A percentile compares a stretch with the other conserved stretches of the same genome.
Conservation (phyloP, 2,329 filamentous ascomycete genomes). For the Fusarium sp. region DNA sequence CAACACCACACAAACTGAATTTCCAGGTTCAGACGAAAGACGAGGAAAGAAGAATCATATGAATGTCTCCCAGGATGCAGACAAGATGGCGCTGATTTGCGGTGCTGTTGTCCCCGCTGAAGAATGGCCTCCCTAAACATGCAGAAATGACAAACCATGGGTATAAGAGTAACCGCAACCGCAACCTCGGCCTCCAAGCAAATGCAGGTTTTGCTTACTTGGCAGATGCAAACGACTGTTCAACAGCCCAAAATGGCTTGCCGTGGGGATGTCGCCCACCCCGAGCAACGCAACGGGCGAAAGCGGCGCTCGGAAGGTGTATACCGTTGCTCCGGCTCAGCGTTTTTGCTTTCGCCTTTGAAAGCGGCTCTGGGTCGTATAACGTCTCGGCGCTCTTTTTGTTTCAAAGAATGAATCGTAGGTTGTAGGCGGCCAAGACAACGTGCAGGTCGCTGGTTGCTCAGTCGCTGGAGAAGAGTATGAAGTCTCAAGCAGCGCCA, state of each 20-base stretch:
- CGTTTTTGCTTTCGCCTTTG: constrained; percentile 14
- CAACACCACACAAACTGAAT: not conserved
- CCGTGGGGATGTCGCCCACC: not conserved
- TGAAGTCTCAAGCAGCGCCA: constrained; percentile 5
- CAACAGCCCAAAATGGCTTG: constrained; percentile 21
- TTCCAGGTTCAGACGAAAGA: not conserved
- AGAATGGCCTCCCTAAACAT: not conserved
- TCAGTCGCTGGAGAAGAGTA: not conserved
- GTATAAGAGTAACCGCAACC: constrained; percentile 17
- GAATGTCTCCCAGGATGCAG: constrained; percentile 4
- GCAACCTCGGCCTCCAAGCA: constrained; percentile 3
- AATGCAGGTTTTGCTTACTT: constrained; percentile 2
- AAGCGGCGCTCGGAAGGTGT: constrained; percentile 13
- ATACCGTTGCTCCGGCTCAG: not conserved
- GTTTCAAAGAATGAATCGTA: not conserved
- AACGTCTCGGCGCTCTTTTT: not conserved
- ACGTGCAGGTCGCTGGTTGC: not conserved
- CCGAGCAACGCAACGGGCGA: not conserved
- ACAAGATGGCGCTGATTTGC: constrained; percentile 4
- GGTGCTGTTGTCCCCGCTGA: constrained; percentile 29
- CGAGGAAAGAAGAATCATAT: not conserved
- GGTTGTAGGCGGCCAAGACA: not conserved
- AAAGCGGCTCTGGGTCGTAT: not conserved
- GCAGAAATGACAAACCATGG: constrained; percentile 3
- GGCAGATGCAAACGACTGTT: constrained; percentile 12